Evolutionary conservation across 2,329 filamentous ascomycete genomes (phyloP).

Genomic region (Diaporthe vaccinii): DNA sequence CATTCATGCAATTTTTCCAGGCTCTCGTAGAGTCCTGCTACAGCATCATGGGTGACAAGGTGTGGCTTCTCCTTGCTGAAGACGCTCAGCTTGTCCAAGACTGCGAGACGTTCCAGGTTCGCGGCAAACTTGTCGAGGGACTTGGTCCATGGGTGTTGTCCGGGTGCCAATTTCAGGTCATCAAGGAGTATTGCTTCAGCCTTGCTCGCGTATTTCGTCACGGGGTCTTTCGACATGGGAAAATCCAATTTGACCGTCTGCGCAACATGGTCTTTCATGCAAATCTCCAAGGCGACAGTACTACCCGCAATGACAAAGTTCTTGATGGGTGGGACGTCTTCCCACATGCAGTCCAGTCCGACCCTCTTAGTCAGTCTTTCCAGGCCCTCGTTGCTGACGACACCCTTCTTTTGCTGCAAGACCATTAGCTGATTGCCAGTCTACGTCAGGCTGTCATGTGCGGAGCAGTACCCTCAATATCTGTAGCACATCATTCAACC

Average conservation of each 20-base stretch:
- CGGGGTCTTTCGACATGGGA: constrained; percentile 69
- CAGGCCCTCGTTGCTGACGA: constrained; percentile 82
- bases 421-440: constrained; percentile 48
- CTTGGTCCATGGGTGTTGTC: constrained; percentile 77
- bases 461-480: constrained; percentile 60
- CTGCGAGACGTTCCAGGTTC: constrained; percentile 79
- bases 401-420: constrained; percentile 62
- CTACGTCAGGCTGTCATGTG: constrained; percentile 49
- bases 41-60: constrained; percentile 82
- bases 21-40: constrained; percentile 80
- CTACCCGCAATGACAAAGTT: constrained; percentile 74
- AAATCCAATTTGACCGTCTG: constrained; percentile 74
- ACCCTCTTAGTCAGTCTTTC: constrained; percentile 76
- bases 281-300: constrained; percentile 72
- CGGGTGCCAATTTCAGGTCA: constrained; percentile 72
- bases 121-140: constrained; percentile 77
- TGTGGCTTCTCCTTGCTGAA: constrained; percentile 60
- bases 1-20: constrained; percentile 78
- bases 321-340: constrained; percentile 61
- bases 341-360: constrained; percentile 75
- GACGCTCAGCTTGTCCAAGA: constrained; percentile 79
- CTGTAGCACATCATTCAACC: constrained; percentile 65
- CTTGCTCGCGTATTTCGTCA: constrained; percentile 71
- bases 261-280: constrained; percentile 72
- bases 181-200: constrained; percentile 76